Evolutionary conservation across 2,329 filamentous ascomycete genomes (phyloP).

Genomic region (Ceratocystis colombiana): DNA sequence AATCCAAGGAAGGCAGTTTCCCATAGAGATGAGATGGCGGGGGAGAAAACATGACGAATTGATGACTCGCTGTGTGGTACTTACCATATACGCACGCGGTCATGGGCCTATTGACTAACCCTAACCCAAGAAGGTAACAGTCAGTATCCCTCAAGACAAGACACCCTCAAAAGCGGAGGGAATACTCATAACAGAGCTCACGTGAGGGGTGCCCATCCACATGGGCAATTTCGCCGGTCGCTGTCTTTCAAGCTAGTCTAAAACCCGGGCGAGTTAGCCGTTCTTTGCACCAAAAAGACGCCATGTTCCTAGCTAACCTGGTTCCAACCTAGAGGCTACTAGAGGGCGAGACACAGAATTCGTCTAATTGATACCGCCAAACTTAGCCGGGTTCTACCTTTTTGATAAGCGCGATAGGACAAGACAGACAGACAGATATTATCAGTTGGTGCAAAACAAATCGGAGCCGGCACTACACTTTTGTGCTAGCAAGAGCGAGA

Average conservation of each 20-base stretch:
- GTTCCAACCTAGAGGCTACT: background rate
- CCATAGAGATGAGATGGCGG: background rate
- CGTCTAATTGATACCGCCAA: background rate
- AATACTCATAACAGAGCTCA: background rate
- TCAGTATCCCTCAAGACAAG: background rate
- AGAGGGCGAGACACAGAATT: background rate
- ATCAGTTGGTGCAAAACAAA: background rate
- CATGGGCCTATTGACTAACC: background rate
- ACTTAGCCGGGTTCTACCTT: constrained; percentile 9
- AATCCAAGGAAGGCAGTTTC: background rate
- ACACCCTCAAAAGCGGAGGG: background rate
- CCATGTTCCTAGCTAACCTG: background rate
- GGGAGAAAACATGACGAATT: background rate
- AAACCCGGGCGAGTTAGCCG: constrained; percentile 1
- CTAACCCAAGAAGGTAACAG: background rate
- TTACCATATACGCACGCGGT: too few relatives aligned
- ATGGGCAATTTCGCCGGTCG: background rate
- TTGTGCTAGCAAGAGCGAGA: background rate
- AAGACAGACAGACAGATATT: background rate
- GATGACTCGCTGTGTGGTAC: too few relatives aligned
- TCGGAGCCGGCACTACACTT: background rate
- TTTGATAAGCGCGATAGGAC: constrained; percentile 7
- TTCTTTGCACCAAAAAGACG: background rate
- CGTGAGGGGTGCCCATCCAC: background rate
- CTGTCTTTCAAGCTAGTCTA: background rate